Evolutionary conservation across 768 basidiomycete genomes (phyloP).

Genomic region (Termitomyces sp.): DNA sequence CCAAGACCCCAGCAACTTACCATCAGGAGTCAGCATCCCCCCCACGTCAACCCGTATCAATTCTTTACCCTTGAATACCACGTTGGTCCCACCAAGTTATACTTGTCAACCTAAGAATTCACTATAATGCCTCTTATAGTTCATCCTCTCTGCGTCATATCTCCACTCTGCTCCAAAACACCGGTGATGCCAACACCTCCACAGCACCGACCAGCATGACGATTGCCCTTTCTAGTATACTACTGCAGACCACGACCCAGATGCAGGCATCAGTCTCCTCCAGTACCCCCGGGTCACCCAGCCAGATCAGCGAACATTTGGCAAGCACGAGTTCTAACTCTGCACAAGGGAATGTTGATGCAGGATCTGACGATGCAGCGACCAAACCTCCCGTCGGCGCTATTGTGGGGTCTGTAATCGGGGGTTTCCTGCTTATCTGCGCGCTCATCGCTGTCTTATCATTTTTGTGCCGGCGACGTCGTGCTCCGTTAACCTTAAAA

Average conservation of each 20-base stretch:
- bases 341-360: neutral
- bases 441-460: too few relatives aligned
- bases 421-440: neutral
- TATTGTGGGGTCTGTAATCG: neutral
- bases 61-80: neutral
- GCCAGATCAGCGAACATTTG: neutral
- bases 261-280: neutral
- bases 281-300: neutral
- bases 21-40: neutral
- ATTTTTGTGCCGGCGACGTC: neutral
- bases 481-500: neutral
- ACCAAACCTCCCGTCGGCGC: neutral
- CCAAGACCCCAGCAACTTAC: neutral
- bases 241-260: neutral
- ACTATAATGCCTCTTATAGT: neutral
- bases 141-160: neutral
- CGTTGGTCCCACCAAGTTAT: neutral
- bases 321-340: neutral
- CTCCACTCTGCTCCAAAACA: neutral
- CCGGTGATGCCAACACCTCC: neutral
- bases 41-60: neutral
- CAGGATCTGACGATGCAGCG: neutral
- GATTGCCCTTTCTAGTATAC: neutral
- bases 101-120: neutral
- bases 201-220: neutral